Evolutionary conservation across 768 basidiomycete species (phyloP).

Genomic region (Aureoboletus auriporus): DNA sequence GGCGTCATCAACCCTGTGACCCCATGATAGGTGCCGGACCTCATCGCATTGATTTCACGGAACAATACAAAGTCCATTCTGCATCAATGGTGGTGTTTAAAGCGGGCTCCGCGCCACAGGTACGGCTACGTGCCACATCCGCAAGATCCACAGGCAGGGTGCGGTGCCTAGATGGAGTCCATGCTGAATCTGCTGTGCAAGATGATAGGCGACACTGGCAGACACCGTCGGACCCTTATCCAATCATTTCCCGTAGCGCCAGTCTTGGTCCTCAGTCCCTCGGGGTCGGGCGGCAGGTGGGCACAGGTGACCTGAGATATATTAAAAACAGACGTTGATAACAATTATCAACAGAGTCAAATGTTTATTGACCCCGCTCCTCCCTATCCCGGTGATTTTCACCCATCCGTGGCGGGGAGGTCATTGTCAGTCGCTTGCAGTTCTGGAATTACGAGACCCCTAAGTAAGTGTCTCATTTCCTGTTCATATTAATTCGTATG

Average conservation of each 20-base stretch:
- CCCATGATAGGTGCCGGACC: slow-evolving; percentile 53
- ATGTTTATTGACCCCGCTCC: slow-evolving; percentile 24
- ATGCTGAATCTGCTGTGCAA: background rate
- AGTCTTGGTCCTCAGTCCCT: slow-evolving; percentile 9
- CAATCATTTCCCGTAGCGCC: slow-evolving; percentile 2
- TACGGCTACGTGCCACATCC: slow-evolving; percentile 9
- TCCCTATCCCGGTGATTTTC: slow-evolving; percentile 21
- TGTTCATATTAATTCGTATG: background rate
- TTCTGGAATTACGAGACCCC: slow-evolving; percentile 7
- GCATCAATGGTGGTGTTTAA: slow-evolving; percentile 71
- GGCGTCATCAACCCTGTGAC: background rate
- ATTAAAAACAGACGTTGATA: background rate
- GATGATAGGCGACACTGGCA: background rate
- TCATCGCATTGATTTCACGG: slow-evolving; percentile 68
- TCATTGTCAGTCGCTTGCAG: slow-evolving; percentile 8
- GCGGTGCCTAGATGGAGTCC: slow-evolving; percentile 6
- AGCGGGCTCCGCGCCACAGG: slow-evolving; percentile 42
- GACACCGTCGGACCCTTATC: background rate
- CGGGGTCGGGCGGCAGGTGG: slow-evolving; percentile 5
- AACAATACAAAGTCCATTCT: slow-evolving; percentile 73
- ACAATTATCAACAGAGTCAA: background rate
- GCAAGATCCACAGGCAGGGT: slow-evolving; percentile 9
- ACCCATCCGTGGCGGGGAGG: background rate
- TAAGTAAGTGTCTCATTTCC: slow-evolving; percentile 5
- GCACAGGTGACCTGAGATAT: slow-evolving; percentile 7